A percentile compares a stretch with the other conserved stretches of the same genome.
Conservation (phyloP, 345 rosid species). For the Heritiera littoralis region DNA sequence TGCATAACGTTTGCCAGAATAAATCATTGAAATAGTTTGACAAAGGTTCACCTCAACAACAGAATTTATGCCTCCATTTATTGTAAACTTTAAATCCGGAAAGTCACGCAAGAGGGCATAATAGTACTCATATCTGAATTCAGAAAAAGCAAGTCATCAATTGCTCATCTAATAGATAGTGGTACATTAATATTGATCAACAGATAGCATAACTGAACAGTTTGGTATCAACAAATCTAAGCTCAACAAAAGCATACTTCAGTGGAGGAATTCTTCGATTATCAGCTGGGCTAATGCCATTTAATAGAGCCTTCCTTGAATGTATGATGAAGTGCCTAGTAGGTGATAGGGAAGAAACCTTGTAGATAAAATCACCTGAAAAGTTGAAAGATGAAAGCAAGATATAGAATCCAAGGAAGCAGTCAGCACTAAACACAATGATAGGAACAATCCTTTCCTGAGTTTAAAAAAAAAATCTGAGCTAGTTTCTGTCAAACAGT, state of each 20-base stretch:
- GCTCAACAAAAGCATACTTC: constrained; percentile 50
- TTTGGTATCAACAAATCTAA: neutral
- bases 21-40: neutral
- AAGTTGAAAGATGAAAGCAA: constrained; percentile 12
- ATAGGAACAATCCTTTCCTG: neutral
- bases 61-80: constrained; percentile 93
- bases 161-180: neutral
- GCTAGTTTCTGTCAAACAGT: neutral
- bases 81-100: constrained; percentile 83
- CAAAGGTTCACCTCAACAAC: constrained; percentile 64
- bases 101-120: constrained; percentile 93
- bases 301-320: constrained; percentile 90
- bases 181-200: neutral
- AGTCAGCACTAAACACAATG: constrained; percentile 1
- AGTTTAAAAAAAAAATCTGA: neutral
- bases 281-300: constrained; percentile 94
- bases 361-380: constrained; percentile 89
- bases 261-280: constrained; percentile 92
- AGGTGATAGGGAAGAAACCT: constrained; percentile 91
- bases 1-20: neutral
- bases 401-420: neutral
- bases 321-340: constrained; percentile 93
- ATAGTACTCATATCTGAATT: constrained; percentile 86
- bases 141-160: constrained; percentile 18
- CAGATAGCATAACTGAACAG: neutral